Evolutionary conservation across 2,329 filamentous ascomycete species (phyloP).

Genomic region (Aspergillus carbonarius): DNA sequence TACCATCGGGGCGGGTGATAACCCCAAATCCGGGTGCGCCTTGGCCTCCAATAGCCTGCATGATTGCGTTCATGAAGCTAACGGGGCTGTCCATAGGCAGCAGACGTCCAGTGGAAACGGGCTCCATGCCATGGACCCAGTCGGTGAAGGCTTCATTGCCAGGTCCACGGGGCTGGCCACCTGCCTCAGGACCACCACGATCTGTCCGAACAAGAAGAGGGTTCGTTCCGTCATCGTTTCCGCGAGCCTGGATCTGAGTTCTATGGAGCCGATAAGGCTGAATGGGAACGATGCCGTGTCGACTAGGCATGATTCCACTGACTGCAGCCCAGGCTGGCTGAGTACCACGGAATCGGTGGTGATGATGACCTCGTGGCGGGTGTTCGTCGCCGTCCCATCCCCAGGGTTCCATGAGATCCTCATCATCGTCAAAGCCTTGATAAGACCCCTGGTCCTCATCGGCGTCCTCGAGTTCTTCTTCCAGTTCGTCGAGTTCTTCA

Average conservation of each 20-base stretch:
- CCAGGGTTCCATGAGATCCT: constrained; percentile 46
- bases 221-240: constrained; percentile 78
- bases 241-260: constrained; percentile 50
- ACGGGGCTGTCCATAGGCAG: constrained; percentile 52
- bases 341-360: constrained; percentile 56
- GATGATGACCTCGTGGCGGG: constrained; percentile 44
- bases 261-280: constrained; percentile 48
- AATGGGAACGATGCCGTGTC: constrained; percentile 42
- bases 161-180: constrained; percentile 37
- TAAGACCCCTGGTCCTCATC: constrained; percentile 47
- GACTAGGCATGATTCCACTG: constrained; percentile 57
- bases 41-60: constrained; percentile 54
- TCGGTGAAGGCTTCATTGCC: constrained; percentile 48
- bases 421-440: constrained; percentile 40
- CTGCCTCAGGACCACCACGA: constrained; percentile 31
- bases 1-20: constrained; percentile 49
- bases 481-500: constrained; percentile 48
- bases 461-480: constrained; percentile 47
- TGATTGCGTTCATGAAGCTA: constrained; percentile 58
- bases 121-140: constrained; percentile 54
- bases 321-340: constrained; percentile 66
- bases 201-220: constrained; percentile 72
- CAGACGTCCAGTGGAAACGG: constrained; percentile 44
- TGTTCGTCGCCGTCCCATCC: constrained; percentile 57
- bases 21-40: constrained; percentile 44